phyloP scores from a whole-genome alignment of 129 eudicot species.

The Helianthus tuberosus region DNA sequence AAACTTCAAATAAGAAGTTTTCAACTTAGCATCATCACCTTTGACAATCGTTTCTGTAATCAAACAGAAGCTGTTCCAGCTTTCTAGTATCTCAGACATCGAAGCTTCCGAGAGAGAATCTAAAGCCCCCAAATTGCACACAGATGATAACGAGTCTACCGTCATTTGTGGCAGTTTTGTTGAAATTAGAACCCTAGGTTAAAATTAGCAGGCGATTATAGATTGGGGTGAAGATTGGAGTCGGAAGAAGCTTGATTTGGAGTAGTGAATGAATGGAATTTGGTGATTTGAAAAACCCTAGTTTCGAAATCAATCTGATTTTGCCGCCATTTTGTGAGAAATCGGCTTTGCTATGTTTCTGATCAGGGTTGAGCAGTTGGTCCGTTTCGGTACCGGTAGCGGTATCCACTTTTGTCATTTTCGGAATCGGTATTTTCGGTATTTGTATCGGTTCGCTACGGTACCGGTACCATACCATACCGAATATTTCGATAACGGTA shows the following conservation, averaged over 20 bases:
- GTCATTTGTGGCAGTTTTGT: constrained; percentile 20
- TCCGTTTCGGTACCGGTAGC: too few species aligned
- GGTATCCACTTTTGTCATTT: too few species aligned
- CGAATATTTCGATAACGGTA: too few species aligned
- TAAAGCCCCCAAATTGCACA: constrained; percentile 51
- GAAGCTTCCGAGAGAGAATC: constrained; percentile 54
- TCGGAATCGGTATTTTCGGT: too few species aligned
- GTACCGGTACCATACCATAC: too few species aligned
- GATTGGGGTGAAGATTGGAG: constrained; percentile 17
- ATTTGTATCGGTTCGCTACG: too few species aligned
- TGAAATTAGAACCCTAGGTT: constrained; percentile 31
- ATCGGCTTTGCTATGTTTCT: too few species aligned
- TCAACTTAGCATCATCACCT: constrained; percentile 16
- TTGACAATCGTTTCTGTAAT: constrained; percentile 29
- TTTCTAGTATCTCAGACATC: constrained; percentile 50
- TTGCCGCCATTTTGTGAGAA: constrained; percentile 21
- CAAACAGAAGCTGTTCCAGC: constrained; percentile 72
- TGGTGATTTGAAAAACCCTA: neutral
- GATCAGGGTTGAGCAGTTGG: too few species aligned
- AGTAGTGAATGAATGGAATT: neutral
- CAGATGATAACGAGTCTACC: constrained; percentile 45
- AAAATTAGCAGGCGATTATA: neutral
- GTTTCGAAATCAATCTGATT: neutral
- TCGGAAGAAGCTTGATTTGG: constrained; percentile 13
- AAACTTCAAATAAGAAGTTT: constrained; percentile 20